Percentiles rank a stretch among this genome's conserved stretches.
These are phyloP conservation scores for Sphagnum tenellum DNA, from an alignment of 225 moss, liverwort and hornwort genomes.

Conservation along the genomic window DNA sequence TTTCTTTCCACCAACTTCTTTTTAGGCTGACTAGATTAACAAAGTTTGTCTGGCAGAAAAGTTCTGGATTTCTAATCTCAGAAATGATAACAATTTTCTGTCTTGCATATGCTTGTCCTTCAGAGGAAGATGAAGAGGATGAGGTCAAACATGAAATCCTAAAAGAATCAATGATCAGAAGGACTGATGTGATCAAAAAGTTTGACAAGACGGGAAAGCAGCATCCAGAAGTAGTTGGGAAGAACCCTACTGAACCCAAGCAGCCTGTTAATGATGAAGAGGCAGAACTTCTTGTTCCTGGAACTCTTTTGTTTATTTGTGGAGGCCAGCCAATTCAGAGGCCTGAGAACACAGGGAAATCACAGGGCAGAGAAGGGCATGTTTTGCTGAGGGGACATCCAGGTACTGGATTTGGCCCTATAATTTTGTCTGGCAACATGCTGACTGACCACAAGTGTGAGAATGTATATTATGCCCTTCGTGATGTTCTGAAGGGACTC, in stretches of 20 bases:
- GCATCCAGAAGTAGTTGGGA: too few species aligned
- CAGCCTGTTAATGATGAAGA: constrained; percentile 7
- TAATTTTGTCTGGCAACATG: constrained; percentile 71
- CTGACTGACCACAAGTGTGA: constrained; percentile 78
- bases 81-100: too few species aligned
- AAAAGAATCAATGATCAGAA: too few species aligned
- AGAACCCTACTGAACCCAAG: background rate
- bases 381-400: constrained; percentile 52
- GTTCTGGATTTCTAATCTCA: too few species aligned
- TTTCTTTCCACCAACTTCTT: too few species aligned
- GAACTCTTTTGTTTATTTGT: constrained; percentile 23
- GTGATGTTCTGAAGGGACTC: constrained; percentile 80
- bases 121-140: constrained; percentile 23
- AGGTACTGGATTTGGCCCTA: constrained; percentile 55
- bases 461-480: constrained; percentile 71
- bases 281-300: constrained; percentile 38
- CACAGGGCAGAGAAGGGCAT: constrained; percentile 25
- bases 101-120: background rate
- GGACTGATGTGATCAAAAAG: too few species aligned
- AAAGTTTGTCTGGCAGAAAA: too few species aligned
- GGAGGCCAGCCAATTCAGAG: constrained; percentile 25
- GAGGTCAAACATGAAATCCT: constrained; percentile 5
- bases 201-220: too few species aligned
- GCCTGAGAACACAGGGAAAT: constrained; percentile 22
- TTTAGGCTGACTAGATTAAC: too few species aligned